These are phyloP conservation scores for Jacaranda copaia DNA, from an alignment of 257 asterid species.

Conservation along the genomic window DNA sequence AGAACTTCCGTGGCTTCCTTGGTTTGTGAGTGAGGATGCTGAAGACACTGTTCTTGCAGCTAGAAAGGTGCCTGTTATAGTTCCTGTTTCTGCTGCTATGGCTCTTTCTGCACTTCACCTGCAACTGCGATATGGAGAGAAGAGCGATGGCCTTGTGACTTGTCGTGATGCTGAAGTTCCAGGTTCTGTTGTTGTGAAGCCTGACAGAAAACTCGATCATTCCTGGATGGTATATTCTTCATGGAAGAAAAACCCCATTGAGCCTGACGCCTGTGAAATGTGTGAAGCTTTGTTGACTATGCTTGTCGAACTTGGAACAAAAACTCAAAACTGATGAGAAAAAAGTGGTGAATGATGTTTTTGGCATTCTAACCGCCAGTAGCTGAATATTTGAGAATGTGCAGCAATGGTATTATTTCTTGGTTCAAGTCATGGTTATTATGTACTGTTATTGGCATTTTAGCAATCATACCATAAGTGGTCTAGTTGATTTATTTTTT, in stretches of 20 bases:
- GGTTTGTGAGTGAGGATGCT: conserved; percentile 43
- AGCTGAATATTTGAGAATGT: no score
- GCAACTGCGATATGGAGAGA: conserved; percentile 85
- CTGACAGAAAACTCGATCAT: conserved; percentile 80
- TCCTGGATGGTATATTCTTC: conserved; percentile 93
- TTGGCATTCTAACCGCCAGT: no score
- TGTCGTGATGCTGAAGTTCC: conserved; percentile 98
- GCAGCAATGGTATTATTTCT: not conserved
- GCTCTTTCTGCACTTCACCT: conserved; percentile 81
- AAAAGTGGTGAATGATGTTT: not conserved
- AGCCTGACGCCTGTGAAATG: conserved; percentile 77
- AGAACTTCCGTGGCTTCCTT: conserved; percentile 80
- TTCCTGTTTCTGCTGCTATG: conserved; percentile 85
- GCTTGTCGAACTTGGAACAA: conserved; percentile 70
- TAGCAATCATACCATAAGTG: not conserved
- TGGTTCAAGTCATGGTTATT: not conserved
- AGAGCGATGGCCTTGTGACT: conserved; percentile 94
- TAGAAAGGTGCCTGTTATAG: conserved; percentile 70
- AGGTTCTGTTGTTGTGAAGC: conserved; percentile 84
- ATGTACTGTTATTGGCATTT: not conserved
- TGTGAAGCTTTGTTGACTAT: conserved; percentile 84
- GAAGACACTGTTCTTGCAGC: conserved; percentile 51
- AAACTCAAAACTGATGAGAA: conserved; percentile 17
- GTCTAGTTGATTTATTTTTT: not conserved
- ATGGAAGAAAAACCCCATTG: conserved; percentile 64